Evolutionary conservation across 768 basidiomycete genomes (phyloP).

Genomic region (Ramaria sp.): DNA sequence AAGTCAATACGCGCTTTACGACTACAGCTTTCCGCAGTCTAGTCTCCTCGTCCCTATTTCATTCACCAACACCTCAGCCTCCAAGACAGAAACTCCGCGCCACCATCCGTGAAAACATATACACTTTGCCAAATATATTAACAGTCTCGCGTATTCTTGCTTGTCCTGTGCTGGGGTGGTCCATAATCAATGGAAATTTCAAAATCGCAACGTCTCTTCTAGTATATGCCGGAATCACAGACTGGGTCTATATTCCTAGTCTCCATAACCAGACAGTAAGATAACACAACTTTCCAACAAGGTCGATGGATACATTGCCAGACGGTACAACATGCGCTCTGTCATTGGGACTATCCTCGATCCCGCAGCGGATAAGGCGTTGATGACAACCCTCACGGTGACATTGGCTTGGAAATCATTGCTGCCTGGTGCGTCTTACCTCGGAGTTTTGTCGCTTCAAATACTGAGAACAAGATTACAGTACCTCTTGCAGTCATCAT

Average conservation of each 20-base stretch:
- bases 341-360: constrained; percentile 96
- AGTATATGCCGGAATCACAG: constrained; percentile 86
- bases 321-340: constrained; percentile 75
- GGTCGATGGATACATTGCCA: constrained; percentile 88
- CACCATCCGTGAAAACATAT: constrained; percentile 70
- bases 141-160: constrained; percentile 81
- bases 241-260: constrained; percentile 44
- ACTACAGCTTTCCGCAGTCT: no score
- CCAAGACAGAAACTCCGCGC: neutral
- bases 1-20: no score
- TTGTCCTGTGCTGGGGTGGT: constrained; percentile 88
- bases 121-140: constrained; percentile 86
- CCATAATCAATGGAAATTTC: constrained; percentile 75
- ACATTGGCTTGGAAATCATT: constrained; percentile 76
- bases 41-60: no score
- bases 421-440: constrained; percentile 56
- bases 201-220: constrained; percentile 72
- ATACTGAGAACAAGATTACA: constrained; percentile 20
- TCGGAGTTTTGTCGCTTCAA: neutral
- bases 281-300: constrained; percentile 22
- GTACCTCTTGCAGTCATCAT: constrained; percentile 82
- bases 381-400: constrained; percentile 90
- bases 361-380: constrained; percentile 91
- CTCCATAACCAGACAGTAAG: constrained; percentile 3
- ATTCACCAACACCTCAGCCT: neutral